phyloP scores from a whole-genome alignment of 2,329 filamentous ascomycete genomes.

The Fusarium paranaense region DNA sequence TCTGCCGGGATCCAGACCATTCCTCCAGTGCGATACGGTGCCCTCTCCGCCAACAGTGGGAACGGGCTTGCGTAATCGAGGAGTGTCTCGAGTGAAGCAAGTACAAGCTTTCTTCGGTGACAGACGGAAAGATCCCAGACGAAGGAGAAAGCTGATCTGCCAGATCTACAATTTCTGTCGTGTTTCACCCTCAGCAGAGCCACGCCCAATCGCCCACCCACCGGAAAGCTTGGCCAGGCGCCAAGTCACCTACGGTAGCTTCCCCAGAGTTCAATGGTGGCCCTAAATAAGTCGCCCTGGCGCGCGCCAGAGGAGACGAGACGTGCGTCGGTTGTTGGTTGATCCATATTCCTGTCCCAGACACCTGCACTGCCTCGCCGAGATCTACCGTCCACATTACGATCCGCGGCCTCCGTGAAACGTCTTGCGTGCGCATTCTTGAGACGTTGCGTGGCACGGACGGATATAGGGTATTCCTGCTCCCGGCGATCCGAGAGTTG shows the following conservation, averaged over 20 bases:
- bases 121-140: neutral
- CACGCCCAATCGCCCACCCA: constrained; percentile 8
- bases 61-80: constrained; percentile 42
- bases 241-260: constrained; percentile 19
- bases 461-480: constrained; percentile 18
- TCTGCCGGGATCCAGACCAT: constrained; percentile 38
- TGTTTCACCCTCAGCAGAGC: constrained; percentile 21
- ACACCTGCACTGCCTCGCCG: neutral
- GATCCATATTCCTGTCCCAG: constrained; percentile 22
- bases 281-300: constrained; percentile 3
- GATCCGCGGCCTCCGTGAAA: constrained; percentile 36
- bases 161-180: constrained; percentile 16
- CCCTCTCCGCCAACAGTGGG: constrained; percentile 16
- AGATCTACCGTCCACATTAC: constrained; percentile 23
- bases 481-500: constrained; percentile 8
- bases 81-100: constrained; percentile 7
- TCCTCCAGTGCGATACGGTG: constrained; percentile 28
- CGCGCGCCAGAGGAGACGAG: constrained; percentile 15
- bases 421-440: constrained; percentile 21
- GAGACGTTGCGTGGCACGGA: constrained; percentile 38
- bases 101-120: constrained; percentile 5
- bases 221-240: constrained; percentile 29
- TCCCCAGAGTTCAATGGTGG: constrained; percentile 32
- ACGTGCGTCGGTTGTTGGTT: constrained; percentile 7
- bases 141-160: constrained; percentile 20